A percentile compares a stretch with the other conserved stretches of the same genome.
Evolutionary conservation across 768 basidiomycete genomes (phyloP).

Genomic region (Suillus decipiens): DNA sequence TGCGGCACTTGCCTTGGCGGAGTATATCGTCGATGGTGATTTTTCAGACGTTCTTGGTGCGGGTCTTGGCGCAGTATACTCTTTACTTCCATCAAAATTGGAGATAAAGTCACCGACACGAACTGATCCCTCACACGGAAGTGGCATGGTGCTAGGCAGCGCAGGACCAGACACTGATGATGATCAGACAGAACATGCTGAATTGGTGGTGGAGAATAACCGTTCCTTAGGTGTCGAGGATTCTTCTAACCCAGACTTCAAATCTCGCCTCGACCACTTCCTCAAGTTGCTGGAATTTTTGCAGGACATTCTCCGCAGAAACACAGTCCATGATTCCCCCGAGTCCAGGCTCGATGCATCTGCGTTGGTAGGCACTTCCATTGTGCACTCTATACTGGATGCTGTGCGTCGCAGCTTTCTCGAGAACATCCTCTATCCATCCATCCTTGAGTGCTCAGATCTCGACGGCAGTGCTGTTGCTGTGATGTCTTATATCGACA

Average conservation of each 20-base stretch:
- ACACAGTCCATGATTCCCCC: conserved; percentile 41
- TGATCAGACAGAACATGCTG: conserved; percentile 53
- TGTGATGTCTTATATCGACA: conserved; percentile 93
- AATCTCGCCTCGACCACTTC: conserved; percentile 80
- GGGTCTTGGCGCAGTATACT: conserved; percentile 91
- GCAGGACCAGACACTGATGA: conserved; percentile 55
- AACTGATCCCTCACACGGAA: conserved; percentile 40
- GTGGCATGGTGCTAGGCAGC: conserved; percentile 75
- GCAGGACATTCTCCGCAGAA: conserved; percentile 82
- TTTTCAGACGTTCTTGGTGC: conserved; percentile 97
- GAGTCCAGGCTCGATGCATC: conserved; percentile 54
- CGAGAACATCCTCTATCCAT: conserved; percentile 91
- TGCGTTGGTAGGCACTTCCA: conserved; percentile 71
- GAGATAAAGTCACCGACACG: conserved; percentile 55
- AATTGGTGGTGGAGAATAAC: conserved; percentile 50
- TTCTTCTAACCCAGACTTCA: conserved; percentile 75
- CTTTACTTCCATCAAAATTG: conserved; percentile 85
- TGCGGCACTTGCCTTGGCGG: conserved; percentile 84
- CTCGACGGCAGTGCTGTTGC: conserved; percentile 94
- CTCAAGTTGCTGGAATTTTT: conserved; percentile 89
- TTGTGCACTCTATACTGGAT: conserved; percentile 81
- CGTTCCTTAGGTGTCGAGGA: conserved; percentile 73
- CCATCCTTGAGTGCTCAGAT: conserved; percentile 90
- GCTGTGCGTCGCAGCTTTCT: conserved; percentile 86
- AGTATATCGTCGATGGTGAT: conserved; percentile 95